Conservation (phyloP, 2,329 filamentous ascomycete genomes). For the Clonostachys rosea region DNA sequence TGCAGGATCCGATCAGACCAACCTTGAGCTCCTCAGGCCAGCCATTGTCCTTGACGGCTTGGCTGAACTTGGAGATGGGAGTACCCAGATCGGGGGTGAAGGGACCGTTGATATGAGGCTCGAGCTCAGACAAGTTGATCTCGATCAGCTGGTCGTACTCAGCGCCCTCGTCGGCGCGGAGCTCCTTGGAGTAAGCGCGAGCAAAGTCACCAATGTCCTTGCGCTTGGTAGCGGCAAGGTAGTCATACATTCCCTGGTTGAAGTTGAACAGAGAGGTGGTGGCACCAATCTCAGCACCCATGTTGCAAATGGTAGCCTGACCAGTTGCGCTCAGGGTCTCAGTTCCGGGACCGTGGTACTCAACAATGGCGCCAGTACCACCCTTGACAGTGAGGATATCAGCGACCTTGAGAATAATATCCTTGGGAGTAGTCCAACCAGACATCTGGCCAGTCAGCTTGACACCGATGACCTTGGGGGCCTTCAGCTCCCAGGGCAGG, state of each 20-base stretch:
- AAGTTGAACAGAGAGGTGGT: slow-evolving; percentile 97
- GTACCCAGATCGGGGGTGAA: slow-evolving; percentile 98
- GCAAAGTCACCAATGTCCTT: slow-evolving; percentile 87
- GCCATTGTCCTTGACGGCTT: slow-evolving; percentile 87
- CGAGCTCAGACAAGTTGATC: slow-evolving; percentile 90
- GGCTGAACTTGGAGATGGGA: slow-evolving; percentile 95
- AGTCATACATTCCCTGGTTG: slow-evolving; percentile 97
- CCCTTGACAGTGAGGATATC: slow-evolving; percentile 97
- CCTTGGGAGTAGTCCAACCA: slow-evolving; percentile 93
- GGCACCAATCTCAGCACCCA: slow-evolving; percentile 73
- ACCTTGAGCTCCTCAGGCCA: slow-evolving; percentile 98
- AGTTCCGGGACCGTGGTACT: slow-evolving; percentile 72
- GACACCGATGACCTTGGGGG: slow-evolving; percentile 94
- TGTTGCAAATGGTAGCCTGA: slow-evolving; percentile 77
- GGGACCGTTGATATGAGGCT: slow-evolving; percentile 95
- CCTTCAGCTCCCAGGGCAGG: slow-evolving; percentile 97
- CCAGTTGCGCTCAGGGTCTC: slow-evolving; percentile 75
- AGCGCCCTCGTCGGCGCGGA: slow-evolving; percentile 81
- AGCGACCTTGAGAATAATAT: slow-evolving; percentile 96
- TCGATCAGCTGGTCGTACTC: slow-evolving; percentile 96
- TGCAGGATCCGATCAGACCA: slow-evolving; percentile 96
- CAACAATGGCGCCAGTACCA: slow-evolving; percentile 86
- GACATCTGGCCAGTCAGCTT: slow-evolving; percentile 85
- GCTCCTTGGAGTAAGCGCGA: slow-evolving; percentile 76
- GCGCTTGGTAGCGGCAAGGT: slow-evolving; percentile 88